These are phyloP conservation scores for Pichia norvegensis DNA, from an alignment of 1,139 yeast species.

Conservation along the genomic window DNA sequence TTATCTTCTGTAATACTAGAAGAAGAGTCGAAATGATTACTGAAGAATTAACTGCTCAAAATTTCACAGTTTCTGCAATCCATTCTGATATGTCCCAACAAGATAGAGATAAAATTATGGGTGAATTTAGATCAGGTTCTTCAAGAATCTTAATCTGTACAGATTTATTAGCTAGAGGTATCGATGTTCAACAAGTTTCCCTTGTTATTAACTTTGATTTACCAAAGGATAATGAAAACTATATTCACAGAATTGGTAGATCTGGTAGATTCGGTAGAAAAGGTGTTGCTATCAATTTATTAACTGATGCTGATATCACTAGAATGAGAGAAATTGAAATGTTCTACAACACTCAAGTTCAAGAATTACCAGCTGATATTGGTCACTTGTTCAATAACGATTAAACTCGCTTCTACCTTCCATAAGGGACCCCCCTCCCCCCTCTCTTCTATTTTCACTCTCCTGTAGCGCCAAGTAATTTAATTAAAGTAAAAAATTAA, in stretches of 20 bases:
- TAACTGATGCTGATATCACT: slow-evolving; percentile 83
- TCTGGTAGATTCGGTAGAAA: slow-evolving; percentile 99
- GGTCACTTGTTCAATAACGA: slow-evolving; percentile 54
- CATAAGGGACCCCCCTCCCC: too few species aligned
- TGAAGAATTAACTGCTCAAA: slow-evolving; percentile 73
- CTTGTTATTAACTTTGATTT: slow-evolving; percentile 96
- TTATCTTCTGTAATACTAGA: slow-evolving; percentile 98
- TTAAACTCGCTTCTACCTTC: slow-evolving; percentile 26
- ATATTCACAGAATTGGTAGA: slow-evolving; percentile 99
- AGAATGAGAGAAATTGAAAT: slow-evolving; percentile 96
- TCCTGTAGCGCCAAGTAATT: too few species aligned
- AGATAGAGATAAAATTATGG: slow-evolving; percentile 97
- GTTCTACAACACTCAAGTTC: slow-evolving; percentile 97
- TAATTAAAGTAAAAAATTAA: too few species aligned
- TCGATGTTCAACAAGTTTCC: slow-evolving; percentile 98
- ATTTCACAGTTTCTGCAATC: slow-evolving; percentile 94
- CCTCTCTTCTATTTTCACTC: too few species aligned
- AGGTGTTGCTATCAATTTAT: slow-evolving; percentile 99
- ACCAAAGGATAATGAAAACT: slow-evolving; percentile 96
- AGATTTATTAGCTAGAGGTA: slow-evolving; percentile 98
- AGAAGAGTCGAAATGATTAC: slow-evolving; percentile 93
- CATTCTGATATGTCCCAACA: slow-evolving; percentile 96
- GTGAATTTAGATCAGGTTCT: slow-evolving; percentile 97
- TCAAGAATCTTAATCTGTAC: slow-evolving; percentile 96
- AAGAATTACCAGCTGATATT: slow-evolving; percentile 95